Conservation (phyloP, 495 filamentous ascomycete genomes). For the Daldinia childiae region DNA sequence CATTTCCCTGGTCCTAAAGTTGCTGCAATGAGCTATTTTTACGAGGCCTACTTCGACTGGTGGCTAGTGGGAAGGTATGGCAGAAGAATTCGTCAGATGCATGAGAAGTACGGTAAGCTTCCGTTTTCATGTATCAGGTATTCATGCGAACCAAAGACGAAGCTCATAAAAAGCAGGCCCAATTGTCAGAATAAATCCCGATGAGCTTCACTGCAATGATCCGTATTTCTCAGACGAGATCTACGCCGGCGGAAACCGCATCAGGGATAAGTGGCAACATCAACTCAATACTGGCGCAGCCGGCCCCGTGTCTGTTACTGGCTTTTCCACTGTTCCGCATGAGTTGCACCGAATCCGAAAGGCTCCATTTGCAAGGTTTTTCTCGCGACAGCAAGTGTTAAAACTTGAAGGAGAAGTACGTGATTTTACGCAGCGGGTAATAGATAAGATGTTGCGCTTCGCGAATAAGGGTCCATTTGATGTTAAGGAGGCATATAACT, state of each 20-base stretch:
- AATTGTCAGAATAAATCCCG: slow-evolving; percentile 64
- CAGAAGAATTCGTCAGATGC: slow-evolving; percentile 56
- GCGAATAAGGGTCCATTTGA: slow-evolving; percentile 39
- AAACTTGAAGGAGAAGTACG: slow-evolving; percentile 58
- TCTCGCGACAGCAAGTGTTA: slow-evolving; percentile 57
- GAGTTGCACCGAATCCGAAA: slow-evolving; percentile 49
- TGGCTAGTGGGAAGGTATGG: slow-evolving; percentile 52
- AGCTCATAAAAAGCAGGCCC: slow-evolving; percentile 50
- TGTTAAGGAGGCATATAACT: slow-evolving; percentile 52
- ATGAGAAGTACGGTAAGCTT: slow-evolving; percentile 55
- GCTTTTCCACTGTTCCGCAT: slow-evolving; percentile 37
- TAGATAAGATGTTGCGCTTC: slow-evolving; percentile 46
- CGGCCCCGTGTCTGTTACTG: slow-evolving; percentile 4
- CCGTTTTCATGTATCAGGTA: neutral
- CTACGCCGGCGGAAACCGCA: slow-evolving; percentile 49
- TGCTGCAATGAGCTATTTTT: slow-evolving; percentile 51
- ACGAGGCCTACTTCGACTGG: slow-evolving; percentile 59
- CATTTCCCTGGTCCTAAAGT: slow-evolving; percentile 56
- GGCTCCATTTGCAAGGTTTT: slow-evolving; percentile 51
- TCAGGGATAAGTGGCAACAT: slow-evolving; percentile 51
- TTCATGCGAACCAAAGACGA: neutral
- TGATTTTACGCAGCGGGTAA: slow-evolving; percentile 54
- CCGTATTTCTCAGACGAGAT: slow-evolving; percentile 60
- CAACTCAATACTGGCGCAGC: slow-evolving; percentile 35
- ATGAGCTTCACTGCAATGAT: slow-evolving; percentile 62